These are phyloP conservation scores for Globisporangium viniferum DNA, from an alignment of 352 stramenopile species.

Conservation along the genomic window DNA sequence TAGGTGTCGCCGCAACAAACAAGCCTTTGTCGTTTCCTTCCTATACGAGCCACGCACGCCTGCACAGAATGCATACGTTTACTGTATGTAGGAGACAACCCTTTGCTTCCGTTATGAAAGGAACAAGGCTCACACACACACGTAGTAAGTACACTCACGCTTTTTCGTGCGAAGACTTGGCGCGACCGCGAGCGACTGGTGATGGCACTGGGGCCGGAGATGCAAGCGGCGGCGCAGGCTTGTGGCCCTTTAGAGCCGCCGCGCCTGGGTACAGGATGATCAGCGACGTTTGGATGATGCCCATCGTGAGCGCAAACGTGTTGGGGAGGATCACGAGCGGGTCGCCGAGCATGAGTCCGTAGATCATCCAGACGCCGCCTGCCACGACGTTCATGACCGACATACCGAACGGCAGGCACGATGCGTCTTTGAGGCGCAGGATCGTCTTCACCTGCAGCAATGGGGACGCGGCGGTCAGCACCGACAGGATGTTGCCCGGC, in stretches of 20 bases:
- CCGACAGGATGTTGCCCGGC: constrained; percentile 66
- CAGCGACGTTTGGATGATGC: constrained; percentile 65
- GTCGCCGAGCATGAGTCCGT: constrained; percentile 66
- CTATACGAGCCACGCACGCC: background rate
- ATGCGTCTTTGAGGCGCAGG: constrained; percentile 57
- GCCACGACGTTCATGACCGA: constrained; percentile 76
- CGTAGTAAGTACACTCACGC: background rate
- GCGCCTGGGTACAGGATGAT: constrained; percentile 48
- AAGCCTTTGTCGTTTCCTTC: background rate
- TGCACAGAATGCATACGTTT: background rate
- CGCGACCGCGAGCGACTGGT: background rate
- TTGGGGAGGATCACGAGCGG: constrained; percentile 69
- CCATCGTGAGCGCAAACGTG: constrained; percentile 64
- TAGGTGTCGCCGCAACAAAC: background rate
- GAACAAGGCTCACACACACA: too few relatives aligned
- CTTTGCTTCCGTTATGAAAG: background rate
- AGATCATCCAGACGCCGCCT: constrained; percentile 60
- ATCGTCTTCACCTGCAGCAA: constrained; percentile 72
- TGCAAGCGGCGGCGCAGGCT: background rate
- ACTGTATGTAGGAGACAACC: background rate
- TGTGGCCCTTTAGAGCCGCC: background rate
- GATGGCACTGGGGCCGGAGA: background rate
- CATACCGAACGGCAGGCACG: constrained; percentile 72
- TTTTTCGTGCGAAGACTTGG: constrained; percentile 26
- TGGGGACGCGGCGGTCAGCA: constrained; percentile 67